Evolutionary conservation across 2,329 filamentous ascomycete species (phyloP).

Genomic region (Catunica adiposa): DNA sequence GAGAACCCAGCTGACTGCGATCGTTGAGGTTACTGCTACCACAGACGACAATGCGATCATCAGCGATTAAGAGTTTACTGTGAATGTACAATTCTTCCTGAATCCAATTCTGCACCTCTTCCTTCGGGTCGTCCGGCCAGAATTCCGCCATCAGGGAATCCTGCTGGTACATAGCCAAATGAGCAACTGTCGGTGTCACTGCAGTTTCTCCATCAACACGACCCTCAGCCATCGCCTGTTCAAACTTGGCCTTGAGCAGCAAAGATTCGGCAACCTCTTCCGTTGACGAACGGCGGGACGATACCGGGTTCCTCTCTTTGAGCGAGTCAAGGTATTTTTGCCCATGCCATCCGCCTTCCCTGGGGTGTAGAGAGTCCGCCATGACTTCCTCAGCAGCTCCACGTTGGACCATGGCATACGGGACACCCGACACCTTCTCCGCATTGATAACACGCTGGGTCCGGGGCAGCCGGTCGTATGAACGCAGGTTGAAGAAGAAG

Average conservation of each 20-base stretch:
- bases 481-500: constrained; percentile 85
- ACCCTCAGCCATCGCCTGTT: constrained; percentile 21
- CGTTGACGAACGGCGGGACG: constrained; percentile 29
- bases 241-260: constrained; percentile 22
- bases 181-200: constrained; percentile 40
- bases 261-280: constrained; percentile 35
- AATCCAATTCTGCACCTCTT: constrained; percentile 75
- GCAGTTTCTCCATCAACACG: neutral
- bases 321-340: constrained; percentile 10
- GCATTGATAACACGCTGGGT: constrained; percentile 56
- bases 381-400: constrained; percentile 83
- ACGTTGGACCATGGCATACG: constrained; percentile 72
- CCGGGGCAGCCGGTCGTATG: constrained; percentile 81
- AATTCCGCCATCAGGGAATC: constrained; percentile 47
- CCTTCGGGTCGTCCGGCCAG: constrained; percentile 63
- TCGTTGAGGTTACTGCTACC: constrained; percentile 88
- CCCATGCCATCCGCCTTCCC: constrained; percentile 56
- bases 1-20: constrained; percentile 68
- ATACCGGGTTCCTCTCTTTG: constrained; percentile 20
- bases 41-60: constrained; percentile 72
- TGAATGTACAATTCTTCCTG: constrained; percentile 96
- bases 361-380: constrained; percentile 35
- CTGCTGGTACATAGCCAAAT: constrained; percentile 53
- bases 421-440: constrained; percentile 67
- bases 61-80: constrained; percentile 74